phyloP scores from a whole-genome alignment of 768 basidiomycete species.

The Leccinum rimulosum region DNA sequence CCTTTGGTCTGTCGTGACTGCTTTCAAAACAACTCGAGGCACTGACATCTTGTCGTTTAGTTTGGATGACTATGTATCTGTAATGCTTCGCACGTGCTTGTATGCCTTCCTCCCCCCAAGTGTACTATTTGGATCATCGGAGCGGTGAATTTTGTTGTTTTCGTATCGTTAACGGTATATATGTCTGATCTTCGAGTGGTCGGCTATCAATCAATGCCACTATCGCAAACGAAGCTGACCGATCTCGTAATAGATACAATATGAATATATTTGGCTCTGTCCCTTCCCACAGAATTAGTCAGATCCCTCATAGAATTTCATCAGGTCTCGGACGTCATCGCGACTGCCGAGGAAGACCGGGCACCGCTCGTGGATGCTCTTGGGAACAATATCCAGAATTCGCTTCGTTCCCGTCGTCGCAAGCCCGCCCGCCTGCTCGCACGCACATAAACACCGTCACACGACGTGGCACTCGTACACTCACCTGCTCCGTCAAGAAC shows the following conservation, averaged over 20 bases:
- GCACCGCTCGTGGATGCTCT: slow-evolving; percentile 86
- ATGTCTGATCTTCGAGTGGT: not conserved
- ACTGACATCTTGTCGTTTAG: slow-evolving; percentile 1
- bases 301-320: slow-evolving; percentile 69
- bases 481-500: slow-evolving; percentile 87
- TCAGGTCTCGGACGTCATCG: slow-evolving; percentile 89
- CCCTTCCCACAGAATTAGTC: not conserved
- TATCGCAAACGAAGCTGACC: not conserved
- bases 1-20: not conserved
- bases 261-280: not conserved
- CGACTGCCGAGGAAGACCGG: slow-evolving; percentile 91
- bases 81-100: not conserved
- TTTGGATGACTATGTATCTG: not conserved
- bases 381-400: slow-evolving; percentile 89
- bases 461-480: slow-evolving; percentile 15
- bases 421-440: slow-evolving; percentile 81
- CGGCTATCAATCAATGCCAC: not conserved
- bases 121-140: not conserved
- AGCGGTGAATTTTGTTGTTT: not conserved
- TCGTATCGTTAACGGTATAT: slow-evolving; percentile 22
- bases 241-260: not conserved
- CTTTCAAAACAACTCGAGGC: not conserved
- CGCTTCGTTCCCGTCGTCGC: slow-evolving; percentile 95
- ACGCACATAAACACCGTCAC: not conserved
- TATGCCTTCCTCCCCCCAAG: not conserved